A percentile compares a stretch with the other conserved stretches of the same genome.
Evolutionary conservation across 1,139 yeast species (phyloP).

Genomic region (Suhomyces bribrorum): DNA sequence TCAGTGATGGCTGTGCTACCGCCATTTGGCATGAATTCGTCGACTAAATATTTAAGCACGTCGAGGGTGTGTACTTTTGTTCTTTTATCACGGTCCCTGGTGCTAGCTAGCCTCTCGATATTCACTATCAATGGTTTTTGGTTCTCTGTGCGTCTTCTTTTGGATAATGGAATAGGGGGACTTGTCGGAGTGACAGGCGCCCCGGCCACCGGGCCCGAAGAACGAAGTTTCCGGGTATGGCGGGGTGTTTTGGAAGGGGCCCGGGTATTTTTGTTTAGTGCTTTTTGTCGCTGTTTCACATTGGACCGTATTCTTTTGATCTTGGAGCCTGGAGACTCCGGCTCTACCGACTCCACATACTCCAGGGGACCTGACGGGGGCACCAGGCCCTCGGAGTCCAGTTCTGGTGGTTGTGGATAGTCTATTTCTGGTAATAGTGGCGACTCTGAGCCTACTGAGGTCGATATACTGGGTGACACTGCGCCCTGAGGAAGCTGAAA

Average conservation of each 20-base stretch:
- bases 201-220: too few species aligned
- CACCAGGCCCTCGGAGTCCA: neutral
- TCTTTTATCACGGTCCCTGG: constrained; percentile 27
- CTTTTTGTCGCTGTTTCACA: constrained; percentile 8
- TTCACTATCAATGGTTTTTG: constrained; percentile 34
- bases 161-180: constrained; percentile 11
- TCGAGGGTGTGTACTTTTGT: constrained; percentile 37
- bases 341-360: too few species aligned
- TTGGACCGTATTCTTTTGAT: constrained; percentile 8
- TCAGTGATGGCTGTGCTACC: constrained; percentile 13
- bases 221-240: constrained; percentile 1
- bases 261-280: constrained; percentile 1
- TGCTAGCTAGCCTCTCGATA: constrained; percentile 29
- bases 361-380: too few species aligned
- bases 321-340: constrained; percentile 11
- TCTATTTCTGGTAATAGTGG: neutral
- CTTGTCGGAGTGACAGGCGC: constrained; percentile 4
- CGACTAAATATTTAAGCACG: constrained; percentile 36
- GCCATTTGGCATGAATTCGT: constrained; percentile 27
- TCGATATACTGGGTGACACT: neutral
- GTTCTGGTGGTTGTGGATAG: neutral
- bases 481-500: constrained; percentile 3
- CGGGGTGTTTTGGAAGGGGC: neutral
- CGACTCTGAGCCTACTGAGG: neutral
- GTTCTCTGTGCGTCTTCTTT: constrained; percentile 19